Evolutionary conservation across 495 filamentous ascomycete species (phyloP).

Genomic region (Trichoderma parareesei): DNA sequence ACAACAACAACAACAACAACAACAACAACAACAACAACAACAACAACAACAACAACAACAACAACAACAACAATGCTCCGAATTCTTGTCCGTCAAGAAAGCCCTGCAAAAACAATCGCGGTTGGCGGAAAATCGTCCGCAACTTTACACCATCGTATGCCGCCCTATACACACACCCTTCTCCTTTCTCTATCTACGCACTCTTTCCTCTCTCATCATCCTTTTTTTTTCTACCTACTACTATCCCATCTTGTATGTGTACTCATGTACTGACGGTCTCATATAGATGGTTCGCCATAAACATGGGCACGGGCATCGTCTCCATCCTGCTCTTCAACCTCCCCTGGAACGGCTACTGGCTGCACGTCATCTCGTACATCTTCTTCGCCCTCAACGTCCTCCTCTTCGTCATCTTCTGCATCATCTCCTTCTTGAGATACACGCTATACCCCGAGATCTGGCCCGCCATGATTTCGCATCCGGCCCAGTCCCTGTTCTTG

Average conservation of each 20-base stretch:
- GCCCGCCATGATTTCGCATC: constrained; percentile 47
- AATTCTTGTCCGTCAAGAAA: not conserved
- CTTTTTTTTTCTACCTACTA: no score
- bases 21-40: no score
- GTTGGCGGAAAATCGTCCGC: constrained; percentile 37
- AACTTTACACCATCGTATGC: constrained; percentile 43
- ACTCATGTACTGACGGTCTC: not conserved
- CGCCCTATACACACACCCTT: not conserved
- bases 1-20: no score
- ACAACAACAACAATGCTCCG: not conserved
- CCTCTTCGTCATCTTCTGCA: constrained; percentile 13
- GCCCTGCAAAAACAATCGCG: constrained; percentile 26
- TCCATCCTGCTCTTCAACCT: constrained; percentile 51
- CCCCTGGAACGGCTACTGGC: constrained; percentile 46
- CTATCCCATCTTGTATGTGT: no score
- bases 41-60: not conserved
- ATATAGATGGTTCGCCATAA: constrained; percentile 44
- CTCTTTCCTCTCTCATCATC: no score
- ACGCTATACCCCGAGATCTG: constrained; percentile 50
- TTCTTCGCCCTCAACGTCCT: constrained; percentile 14
- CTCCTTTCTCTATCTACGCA: not conserved
- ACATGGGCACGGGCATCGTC: constrained; percentile 59
- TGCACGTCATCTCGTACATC: constrained; percentile 62
- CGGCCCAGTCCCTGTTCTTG: constrained; percentile 52
- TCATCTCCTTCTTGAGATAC: constrained; percentile 46